phyloP scores from a whole-genome alignment of 371 early-diverging fungal genomes.

The Mucor plumbeus region DNA sequence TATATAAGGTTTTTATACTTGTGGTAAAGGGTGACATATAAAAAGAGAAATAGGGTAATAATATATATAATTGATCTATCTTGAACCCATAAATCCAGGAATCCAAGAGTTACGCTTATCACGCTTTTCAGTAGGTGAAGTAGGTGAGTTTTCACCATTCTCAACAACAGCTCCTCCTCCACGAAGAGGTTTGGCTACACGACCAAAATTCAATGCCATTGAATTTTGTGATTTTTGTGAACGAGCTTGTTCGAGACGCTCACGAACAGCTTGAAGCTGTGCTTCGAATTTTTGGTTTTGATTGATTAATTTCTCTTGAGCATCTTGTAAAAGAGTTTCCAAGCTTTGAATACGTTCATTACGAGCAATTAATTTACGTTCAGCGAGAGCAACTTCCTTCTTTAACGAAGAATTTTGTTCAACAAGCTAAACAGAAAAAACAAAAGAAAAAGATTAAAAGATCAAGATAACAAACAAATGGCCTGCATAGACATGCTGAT shows the following conservation, averaged over 20 bases:
- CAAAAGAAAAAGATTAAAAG: not conserved
- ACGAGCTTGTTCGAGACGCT: slow-evolving; percentile 76
- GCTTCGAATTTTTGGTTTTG: slow-evolving; percentile 89
- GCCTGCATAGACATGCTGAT: slow-evolving; percentile 45
- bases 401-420: slow-evolving; percentile 93
- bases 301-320: slow-evolving; percentile 71
- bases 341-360: slow-evolving; percentile 93
- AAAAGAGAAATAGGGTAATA: slow-evolving; percentile 1
- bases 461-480: not conserved
- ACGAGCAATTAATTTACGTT: slow-evolving; percentile 88
- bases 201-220: slow-evolving; percentile 71
- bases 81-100: slow-evolving; percentile 42
- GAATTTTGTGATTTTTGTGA: slow-evolving; percentile 56
- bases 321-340: slow-evolving; percentile 85
- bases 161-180: slow-evolving; percentile 72
- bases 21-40: slow-evolving; percentile 14
- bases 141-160: slow-evolving; percentile 20
- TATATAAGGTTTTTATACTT: slow-evolving; percentile 1
- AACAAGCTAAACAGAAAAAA: slow-evolving; percentile 65
- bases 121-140: slow-evolving; percentile 32
- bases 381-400: slow-evolving; percentile 88
- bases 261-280: slow-evolving; percentile 74
- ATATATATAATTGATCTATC: slow-evolving; percentile 24
- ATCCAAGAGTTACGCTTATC: slow-evolving; percentile 48
- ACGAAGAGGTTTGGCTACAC: slow-evolving; percentile 92